Percentiles rank a stretch among this genome's conserved stretches.
Conservation (phyloP, 1,284 basidiomycete genomes). For the Amylostereum chailletii region DNA sequence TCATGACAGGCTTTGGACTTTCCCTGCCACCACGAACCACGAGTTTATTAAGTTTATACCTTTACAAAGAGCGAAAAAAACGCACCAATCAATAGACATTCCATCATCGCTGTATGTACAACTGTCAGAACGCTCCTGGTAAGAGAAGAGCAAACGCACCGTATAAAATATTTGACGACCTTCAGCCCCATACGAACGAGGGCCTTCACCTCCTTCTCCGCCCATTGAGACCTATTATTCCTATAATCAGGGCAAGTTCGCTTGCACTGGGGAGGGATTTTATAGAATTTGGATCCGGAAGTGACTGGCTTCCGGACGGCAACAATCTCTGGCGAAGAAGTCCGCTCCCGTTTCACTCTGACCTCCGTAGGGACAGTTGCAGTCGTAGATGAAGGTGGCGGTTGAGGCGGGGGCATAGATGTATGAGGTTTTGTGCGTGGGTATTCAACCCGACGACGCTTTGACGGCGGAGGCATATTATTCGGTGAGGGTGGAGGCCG, state of each 20-base stretch:
- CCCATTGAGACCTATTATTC: constrained; percentile 14
- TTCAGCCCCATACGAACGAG: constrained; percentile 12
- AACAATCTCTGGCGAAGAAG: constrained; percentile 14
- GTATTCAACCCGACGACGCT: not conserved
- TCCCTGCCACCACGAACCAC: constrained; percentile 8
- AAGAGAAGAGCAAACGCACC: constrained; percentile 9
- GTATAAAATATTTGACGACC: constrained; percentile 14
- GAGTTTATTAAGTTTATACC: not conserved
- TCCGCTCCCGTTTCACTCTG: constrained; percentile 19
- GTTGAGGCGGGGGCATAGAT: not conserved
- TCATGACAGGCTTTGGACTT: constrained; percentile 14
- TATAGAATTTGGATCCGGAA: constrained; percentile 16
- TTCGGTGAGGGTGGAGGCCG: no score
- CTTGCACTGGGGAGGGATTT: constrained; percentile 16
- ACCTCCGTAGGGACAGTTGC: not conserved
- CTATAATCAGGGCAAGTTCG: constrained; percentile 10
- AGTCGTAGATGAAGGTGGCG: not conserved
- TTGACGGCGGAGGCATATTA: not conserved
- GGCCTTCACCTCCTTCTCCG: constrained; percentile 11
- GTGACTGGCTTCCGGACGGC: constrained; percentile 10
- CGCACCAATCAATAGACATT: constrained; percentile 24
- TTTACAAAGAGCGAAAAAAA: not conserved
- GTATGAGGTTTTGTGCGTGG: not conserved
- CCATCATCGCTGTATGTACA: constrained; percentile 17
- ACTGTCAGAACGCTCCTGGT: not conserved